Evolutionary conservation across 176 grass and related monocot genomes (phyloP), one percentile per base, ranked within the genome.

Genomic region (Areca catechu): DNA sequence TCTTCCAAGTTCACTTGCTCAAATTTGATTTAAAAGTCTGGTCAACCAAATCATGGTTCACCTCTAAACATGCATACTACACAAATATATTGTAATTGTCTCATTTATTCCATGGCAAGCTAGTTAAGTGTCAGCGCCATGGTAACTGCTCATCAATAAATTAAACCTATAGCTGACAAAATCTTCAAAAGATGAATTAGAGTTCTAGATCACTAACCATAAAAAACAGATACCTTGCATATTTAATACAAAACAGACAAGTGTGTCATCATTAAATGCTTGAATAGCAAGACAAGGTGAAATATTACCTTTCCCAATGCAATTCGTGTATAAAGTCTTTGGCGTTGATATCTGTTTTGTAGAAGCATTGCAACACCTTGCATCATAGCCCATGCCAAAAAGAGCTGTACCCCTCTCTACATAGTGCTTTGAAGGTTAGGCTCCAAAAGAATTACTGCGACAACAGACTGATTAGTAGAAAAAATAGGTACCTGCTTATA

Each of bases 291-390:
- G 34, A 43, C 34, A 43, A 14, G 34, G 34, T 9, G 19, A 23
- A 55, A 29, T 43, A 20, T 70, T 80, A 98, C 93, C 86, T 98
- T 98, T 72, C 93, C 93, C 24, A 98, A 76, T 67, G 93, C 93
- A 77, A 98, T 92, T 65, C 93, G 77, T 65, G 93, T 98, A 54
- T 89, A 83, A 60, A 98, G 79, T 83, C 93, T 92, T 86, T 92
- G 93, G 15, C 87, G 86, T 55, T 98, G 93, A 70, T 98, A 98
- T 70, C 93, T 84, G 49, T 98, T 98, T 61, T 98, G 93, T 58
- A 98, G 79, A 80, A 91, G 93, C 93, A 98, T 98, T 56, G 93
- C 75, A 73, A 98, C 76, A 68, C 93, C 93, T 80, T 98, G 93
- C 93, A 98, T 92, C 63, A 92, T 90, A 48, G 93, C 93, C 93